phyloP scores from a whole-genome alignment of 805 yeast species.

The Candida dendrica region DNA sequence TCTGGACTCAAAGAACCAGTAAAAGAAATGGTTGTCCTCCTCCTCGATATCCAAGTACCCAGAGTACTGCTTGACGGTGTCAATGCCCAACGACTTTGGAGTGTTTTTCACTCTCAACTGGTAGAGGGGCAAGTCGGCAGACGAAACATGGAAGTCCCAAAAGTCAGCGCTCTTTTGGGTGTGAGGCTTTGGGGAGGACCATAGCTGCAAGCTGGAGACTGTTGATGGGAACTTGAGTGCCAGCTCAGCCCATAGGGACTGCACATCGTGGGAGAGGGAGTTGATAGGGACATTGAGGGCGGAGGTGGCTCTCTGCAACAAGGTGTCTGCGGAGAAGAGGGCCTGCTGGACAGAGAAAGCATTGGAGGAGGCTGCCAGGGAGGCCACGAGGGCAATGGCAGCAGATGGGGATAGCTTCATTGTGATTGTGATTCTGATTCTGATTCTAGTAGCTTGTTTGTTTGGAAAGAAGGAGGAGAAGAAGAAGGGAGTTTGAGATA shows the following conservation, averaged over 20 bases:
- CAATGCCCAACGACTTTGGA: conserved; percentile 70
- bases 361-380: conserved; percentile 12
- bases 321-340: conserved; percentile 20
- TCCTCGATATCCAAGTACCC: conserved; percentile 81
- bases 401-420: background rate
- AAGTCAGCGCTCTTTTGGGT: conserved; percentile 13
- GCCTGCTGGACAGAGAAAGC: conserved; percentile 27
- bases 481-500: too few species aligned
- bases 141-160: conserved; percentile 34
- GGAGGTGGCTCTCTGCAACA: conserved; percentile 42
- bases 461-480: too few species aligned
- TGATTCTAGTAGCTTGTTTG: too few species aligned
- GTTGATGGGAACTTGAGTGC: conserved; percentile 52
- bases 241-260: conserved; percentile 58
- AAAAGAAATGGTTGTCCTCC: conserved; percentile 83
- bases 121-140: conserved; percentile 37
- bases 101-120: conserved; percentile 54
- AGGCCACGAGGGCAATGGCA: conserved; percentile 1
- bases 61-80: conserved; percentile 70
- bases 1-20: conserved; percentile 82
- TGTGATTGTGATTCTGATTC: background rate
- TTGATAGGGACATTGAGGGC: conserved; percentile 46
- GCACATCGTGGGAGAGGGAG: conserved; percentile 40
- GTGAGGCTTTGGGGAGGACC: conserved; percentile 40
- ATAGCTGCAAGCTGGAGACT: conserved; percentile 39